Conservation (phyloP, 1,284 basidiomycete genomes). For the Rhodotorula sp. region DNA sequence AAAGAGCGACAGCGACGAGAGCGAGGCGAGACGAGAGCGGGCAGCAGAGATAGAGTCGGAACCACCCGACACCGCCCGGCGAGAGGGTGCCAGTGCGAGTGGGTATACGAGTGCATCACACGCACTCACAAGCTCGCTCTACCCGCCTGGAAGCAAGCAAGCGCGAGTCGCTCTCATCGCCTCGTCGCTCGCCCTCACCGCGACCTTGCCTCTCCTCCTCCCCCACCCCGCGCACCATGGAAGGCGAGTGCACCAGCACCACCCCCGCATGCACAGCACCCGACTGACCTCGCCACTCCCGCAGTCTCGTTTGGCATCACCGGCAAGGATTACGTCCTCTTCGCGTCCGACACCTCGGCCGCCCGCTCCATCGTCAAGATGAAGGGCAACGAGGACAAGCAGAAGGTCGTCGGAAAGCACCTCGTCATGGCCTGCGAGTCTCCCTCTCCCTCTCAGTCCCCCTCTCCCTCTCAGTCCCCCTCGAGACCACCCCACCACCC, state of each 20-base stretch:
- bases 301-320: constrained; percentile 54
- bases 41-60: no score
- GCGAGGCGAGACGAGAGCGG: no score
- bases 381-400: constrained; percentile 97
- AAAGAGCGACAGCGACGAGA: no score
- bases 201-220: neutral
- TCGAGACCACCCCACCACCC: neutral
- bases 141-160: no score
- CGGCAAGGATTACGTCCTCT: constrained; percentile 86
- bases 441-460: neutral
- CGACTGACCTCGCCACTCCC: neutral
- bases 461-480: neutral
- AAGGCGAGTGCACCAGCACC: neutral
- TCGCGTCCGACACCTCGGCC: constrained; percentile 88
- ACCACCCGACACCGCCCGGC: no score
- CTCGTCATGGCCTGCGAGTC: constrained; percentile 88
- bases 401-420: constrained; percentile 85
- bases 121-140: no score
- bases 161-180: no score
- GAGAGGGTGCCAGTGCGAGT: no score
- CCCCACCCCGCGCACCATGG: neutral
- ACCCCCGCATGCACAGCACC: neutral
- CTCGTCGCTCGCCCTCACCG: no score
- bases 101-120: no score
- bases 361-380: constrained; percentile 93